Conservation (phyloP, 2,329 filamentous ascomycete genomes). For the Sphaerulina musiva region DNA sequence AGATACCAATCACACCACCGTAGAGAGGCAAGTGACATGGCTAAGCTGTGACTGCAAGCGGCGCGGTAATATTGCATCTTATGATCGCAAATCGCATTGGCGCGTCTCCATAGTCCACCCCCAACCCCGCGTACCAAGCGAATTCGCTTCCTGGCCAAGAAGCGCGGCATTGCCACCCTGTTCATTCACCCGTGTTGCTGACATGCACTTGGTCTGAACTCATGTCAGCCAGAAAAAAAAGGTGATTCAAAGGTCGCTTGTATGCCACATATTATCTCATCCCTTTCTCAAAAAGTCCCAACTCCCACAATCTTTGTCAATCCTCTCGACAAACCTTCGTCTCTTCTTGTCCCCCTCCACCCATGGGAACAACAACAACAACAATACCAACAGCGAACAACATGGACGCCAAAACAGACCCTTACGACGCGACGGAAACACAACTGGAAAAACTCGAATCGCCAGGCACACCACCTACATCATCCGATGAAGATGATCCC, state of each 20-base stretch:
- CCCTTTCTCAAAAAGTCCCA: too few relatives aligned
- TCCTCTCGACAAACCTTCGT: background rate
- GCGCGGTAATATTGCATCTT: background rate
- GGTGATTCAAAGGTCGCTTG: background rate
- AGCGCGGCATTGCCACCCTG: background rate
- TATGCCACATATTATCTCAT: too few relatives aligned
- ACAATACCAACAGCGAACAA: background rate
- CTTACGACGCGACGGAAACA: background rate
- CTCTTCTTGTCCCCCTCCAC: background rate
- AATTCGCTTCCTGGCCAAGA: background rate
- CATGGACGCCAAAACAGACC: background rate
- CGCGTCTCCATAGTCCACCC: background rate
- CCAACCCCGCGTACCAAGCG: background rate
- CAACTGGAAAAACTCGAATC: constrained; percentile 1
- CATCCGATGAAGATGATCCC: constrained; percentile 23
- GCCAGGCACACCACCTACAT: background rate
- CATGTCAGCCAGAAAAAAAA: background rate
- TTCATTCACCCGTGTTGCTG: background rate
- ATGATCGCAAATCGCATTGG: background rate
- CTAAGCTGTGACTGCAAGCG: background rate
- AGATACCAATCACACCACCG: background rate
- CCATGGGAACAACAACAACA: background rate
- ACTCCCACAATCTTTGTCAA: background rate
- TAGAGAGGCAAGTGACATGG: background rate
- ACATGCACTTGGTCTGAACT: background rate